Base-by-base conservation (phyloP, 2,329 filamentous ascomycete species). In the Diplodia intermedia region DNA sequence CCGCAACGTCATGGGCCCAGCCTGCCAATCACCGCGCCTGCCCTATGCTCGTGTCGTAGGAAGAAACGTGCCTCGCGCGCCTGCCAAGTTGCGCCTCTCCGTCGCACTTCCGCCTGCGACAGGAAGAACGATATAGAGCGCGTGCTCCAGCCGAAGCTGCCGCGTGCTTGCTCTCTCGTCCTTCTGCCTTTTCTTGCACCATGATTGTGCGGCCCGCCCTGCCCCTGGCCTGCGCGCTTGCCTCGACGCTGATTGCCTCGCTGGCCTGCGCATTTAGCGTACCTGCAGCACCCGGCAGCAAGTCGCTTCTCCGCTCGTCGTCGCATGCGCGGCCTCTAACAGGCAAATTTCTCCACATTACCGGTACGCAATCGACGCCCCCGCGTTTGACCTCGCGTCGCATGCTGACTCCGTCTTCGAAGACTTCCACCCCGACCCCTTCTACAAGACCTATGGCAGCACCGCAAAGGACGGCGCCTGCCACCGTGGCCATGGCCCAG, bases 361-460 rank as follows among this genome's bases (percentile, higher is more conserved):
- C 93, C 80, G 93, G 92, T 94, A 82, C 70, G 85, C 77, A 67
- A 68, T 33, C 26, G 5, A 8, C 20, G 18, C 29, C 36, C 47
- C 5, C 23, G 20, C 47, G 47, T 49, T n/a, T 14, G 12, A 11
- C 6, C 5, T n/a, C 29, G 11, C 14, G 15, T 36, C 61, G 31
- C 49, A 31, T 12, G 23, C 68, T 71, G 62, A 71, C 68, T n/a
- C 38, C 23, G 56, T 18, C 43, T 20, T 33, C 67, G 54, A 66
- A 97, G 95, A 99, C 81, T 86, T 98, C 73, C 95, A 99, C 75
- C 93, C 93, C 56, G 95, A 99, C 78, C 87, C 88, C 53, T 91
- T 92, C 80, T 99, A 97, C 84, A 90, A 92, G 79, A 80, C 86
- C 8, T 90, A 94, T 78, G 87, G 92, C 12, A 91, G 91, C 29